Base-by-base conservation (phyloP, 208 protist genomes). In the Leishmania arabica region DNA sequence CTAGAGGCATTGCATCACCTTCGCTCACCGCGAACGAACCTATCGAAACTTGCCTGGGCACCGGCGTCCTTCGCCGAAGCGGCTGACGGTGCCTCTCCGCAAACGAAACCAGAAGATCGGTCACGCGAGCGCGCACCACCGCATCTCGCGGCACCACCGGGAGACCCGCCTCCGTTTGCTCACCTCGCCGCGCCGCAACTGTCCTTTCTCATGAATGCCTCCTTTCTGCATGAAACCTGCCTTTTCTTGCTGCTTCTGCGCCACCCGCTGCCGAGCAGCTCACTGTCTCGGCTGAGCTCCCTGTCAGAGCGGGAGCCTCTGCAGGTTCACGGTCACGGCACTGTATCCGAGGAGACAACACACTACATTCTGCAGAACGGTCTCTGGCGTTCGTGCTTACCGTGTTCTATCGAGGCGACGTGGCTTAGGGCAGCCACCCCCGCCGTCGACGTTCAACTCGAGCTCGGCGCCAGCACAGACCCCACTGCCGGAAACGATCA, bases 201-300 rank as follows among this genome's bases (percentile, higher is more conserved):
- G 19, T 45, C 47, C 7, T 60, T 77, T 40, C 4, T 92, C 45
- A 74, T 91, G 70, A 93, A 95, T 75, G 84, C 87, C 3, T 79
- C 77, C 21, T 92, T 93, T 79, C 47, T 95, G 31, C 89, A 95
- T 49, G 90, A 95, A 71, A 91, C 90, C 2, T 89, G 90, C 75
- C 84, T 95, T 1, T 93, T 93, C 81, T 71, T 92, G n/a, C 89
- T 93, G 24, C 85, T 95, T 27, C 75, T 88, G 65, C 68, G 80
- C 17, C 86, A 86, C 24, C 77, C 82, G 3, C 78, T 79, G 21
- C 81, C 56, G 9, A 69, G 54, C 37, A 84, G 80, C 73, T 15
- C 42, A 13, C 37, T 82, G 62, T 56, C 60, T 24, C 19, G 0
- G 54, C 60, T 42, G 15, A 7, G 47, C 64, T 17, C 65, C 40